Percentiles rank a stretch among this genome's conserved stretches.
These are phyloP conservation scores for Chlorociboria aeruginascens DNA, from an alignment of 495 filamentous ascomycete species.

Conservation along the genomic window DNA sequence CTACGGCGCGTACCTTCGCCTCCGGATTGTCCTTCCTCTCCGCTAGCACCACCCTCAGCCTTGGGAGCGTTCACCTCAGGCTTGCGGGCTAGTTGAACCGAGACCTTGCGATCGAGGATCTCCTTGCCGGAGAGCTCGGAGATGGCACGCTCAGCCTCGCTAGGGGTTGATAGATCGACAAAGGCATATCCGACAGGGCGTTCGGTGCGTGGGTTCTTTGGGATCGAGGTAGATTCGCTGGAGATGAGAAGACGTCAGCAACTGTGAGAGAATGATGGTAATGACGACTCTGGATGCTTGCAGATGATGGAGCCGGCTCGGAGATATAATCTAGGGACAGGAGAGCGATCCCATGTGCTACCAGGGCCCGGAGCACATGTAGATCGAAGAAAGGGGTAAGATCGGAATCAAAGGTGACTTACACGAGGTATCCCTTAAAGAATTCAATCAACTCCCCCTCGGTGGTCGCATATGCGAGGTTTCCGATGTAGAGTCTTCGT, in stretches of 20 bases:
- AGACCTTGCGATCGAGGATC: slow-evolving; percentile 95
- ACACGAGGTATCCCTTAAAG: slow-evolving; percentile 97
- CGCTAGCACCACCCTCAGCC: slow-evolving; percentile 55
- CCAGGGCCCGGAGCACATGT: not conserved
- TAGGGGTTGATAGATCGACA: slow-evolving; percentile 88
- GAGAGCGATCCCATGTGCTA: too few relatives aligned
- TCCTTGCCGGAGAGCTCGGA: slow-evolving; percentile 89
- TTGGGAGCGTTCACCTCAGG: slow-evolving; percentile 75
- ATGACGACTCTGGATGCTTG: not conserved
- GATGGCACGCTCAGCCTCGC: slow-evolving; percentile 90
- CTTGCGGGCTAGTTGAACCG: slow-evolving; percentile 95
- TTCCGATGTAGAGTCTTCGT: slow-evolving; percentile 97
- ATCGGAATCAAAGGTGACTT: slow-evolving; percentile 33
- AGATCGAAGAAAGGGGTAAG: not conserved
- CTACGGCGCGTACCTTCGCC: slow-evolving; percentile 70
- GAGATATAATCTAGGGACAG: too few relatives aligned
- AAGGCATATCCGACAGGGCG: slow-evolving; percentile 98
- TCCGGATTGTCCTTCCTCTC: slow-evolving; percentile 54
- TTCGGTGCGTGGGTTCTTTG: slow-evolving; percentile 95
- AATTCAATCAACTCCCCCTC: slow-evolving; percentile 99
- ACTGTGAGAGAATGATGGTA: not conserved
- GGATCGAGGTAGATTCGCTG: slow-evolving; percentile 96
- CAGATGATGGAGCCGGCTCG: not conserved
- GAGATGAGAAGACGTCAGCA: slow-evolving; percentile 3
- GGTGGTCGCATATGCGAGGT: slow-evolving; percentile 98